phyloP scores from a whole-genome alignment of 495 filamentous ascomycete species.

The Aspergillus biplanus region DNA sequence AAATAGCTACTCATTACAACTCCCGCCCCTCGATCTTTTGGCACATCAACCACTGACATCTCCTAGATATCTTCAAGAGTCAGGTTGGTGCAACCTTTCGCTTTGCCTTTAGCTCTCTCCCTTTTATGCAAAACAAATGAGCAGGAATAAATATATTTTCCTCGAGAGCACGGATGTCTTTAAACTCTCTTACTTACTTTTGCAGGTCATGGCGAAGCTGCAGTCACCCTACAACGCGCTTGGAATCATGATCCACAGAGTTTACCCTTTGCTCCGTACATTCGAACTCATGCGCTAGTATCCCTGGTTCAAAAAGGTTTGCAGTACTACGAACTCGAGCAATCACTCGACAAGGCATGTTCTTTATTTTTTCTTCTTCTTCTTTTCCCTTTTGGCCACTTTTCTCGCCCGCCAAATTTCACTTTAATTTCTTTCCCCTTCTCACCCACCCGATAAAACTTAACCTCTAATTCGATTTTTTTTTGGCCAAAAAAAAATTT shows the following conservation, averaged over 20 bases:
- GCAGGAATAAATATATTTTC: constrained; percentile 9
- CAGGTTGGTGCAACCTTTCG: constrained; percentile 62
- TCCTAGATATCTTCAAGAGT: constrained; percentile 83
- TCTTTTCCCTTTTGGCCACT: constrained; percentile 1
- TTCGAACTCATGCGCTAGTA: constrained; percentile 75
- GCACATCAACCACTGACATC: constrained; percentile 31
- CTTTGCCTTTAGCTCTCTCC: constrained; percentile 17
- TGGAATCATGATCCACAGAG: constrained; percentile 75
- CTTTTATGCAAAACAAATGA: background rate
- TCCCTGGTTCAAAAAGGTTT: constrained; percentile 77
- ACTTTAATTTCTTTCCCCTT: constrained; percentile 5
- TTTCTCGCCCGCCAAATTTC: background rate
- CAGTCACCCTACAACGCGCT: constrained; percentile 79
- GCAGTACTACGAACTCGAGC: constrained; percentile 71
- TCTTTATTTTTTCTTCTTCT: constrained; percentile 14
- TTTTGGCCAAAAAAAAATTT: background rate
- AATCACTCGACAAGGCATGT: constrained; percentile 63
- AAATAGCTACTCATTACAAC: constrained; percentile 9
- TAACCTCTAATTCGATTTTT: background rate
- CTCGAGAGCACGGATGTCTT: background rate
- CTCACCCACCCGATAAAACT: background rate
- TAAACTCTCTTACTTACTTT: constrained; percentile 26
- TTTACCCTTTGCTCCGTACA: constrained; percentile 76
- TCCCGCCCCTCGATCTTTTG: constrained; percentile 5
- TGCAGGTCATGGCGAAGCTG: constrained; percentile 66